phyloP scores from a whole-genome alignment of 164 flowering plant species.

The Chimonanthus praecox region DNA sequence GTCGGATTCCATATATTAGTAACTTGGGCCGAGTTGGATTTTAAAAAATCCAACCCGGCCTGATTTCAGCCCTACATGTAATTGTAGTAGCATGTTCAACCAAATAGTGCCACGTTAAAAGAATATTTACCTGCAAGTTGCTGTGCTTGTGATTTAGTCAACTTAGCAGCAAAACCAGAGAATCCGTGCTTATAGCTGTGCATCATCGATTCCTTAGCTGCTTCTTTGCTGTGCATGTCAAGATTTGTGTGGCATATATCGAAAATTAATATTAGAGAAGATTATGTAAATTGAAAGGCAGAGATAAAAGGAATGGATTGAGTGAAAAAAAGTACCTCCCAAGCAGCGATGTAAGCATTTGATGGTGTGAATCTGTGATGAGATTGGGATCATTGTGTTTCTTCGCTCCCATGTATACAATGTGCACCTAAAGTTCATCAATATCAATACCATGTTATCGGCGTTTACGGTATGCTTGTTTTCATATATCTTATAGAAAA shows the following conservation, averaged over 20 bases:
- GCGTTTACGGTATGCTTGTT: neutral
- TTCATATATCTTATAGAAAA: no score
- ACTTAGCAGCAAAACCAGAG: slow-evolving; percentile 49
- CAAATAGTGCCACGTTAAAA: no score
- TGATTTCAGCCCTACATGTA: no score
- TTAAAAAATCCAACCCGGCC: no score
- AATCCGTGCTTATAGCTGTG: slow-evolving; percentile 53
- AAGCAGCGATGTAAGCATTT: slow-evolving; percentile 29
- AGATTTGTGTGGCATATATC: slow-evolving; percentile 2
- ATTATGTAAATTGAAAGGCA: neutral
- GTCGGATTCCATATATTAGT: no score
- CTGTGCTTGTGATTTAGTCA: slow-evolving; percentile 37
- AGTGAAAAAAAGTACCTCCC: slow-evolving; percentile 25
- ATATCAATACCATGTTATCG: neutral
- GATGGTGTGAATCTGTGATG: slow-evolving; percentile 28
- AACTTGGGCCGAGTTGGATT: no score
- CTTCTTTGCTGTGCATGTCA: slow-evolving; percentile 31
- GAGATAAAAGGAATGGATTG: neutral
- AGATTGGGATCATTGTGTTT: slow-evolving; percentile 25
- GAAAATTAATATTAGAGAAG: neutral
- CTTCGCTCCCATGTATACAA: slow-evolving; percentile 41
- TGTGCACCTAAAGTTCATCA: slow-evolving; percentile 15
- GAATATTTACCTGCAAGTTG: slow-evolving; percentile 31
- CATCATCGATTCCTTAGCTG: slow-evolving; percentile 28
- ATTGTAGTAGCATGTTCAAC: no score